Conservation (phyloP, 2,329 filamentous ascomycete species). For the Penicillium italicum region DNA sequence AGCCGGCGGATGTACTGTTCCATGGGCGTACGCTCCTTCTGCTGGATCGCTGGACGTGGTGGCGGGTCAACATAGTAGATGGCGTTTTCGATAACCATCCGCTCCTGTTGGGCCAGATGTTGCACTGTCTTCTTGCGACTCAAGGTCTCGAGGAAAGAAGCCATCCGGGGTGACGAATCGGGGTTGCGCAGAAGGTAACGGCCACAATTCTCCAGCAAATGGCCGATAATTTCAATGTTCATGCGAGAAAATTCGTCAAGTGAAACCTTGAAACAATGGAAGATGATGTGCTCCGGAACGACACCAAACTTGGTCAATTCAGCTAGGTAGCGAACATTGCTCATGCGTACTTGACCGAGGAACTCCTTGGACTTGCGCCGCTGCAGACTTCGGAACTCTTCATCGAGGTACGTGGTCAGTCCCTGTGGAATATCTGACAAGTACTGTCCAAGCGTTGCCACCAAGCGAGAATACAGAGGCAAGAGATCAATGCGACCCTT, state of each 20-base stretch:
- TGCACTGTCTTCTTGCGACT: slow-evolving; percentile 95
- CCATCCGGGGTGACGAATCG: slow-evolving; percentile 90
- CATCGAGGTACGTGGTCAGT: slow-evolving; percentile 85
- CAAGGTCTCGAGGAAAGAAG: slow-evolving; percentile 87
- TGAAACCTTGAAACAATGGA: slow-evolving; percentile 96
- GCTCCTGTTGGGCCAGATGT: slow-evolving; percentile 90
- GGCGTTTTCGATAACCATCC: slow-evolving; percentile 97
- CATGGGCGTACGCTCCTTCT: slow-evolving; percentile 91
- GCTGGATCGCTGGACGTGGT: slow-evolving; percentile 85
- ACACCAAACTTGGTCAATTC: slow-evolving; percentile 98
- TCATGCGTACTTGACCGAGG: slow-evolving; percentile 83
- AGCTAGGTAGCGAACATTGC: slow-evolving; percentile 95
- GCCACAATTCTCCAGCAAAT: slow-evolving; percentile 92
- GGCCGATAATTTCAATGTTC: slow-evolving; percentile 99
- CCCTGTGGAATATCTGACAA: slow-evolving; percentile 92
- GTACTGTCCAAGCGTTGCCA: slow-evolving; percentile 89
- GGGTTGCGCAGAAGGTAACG: slow-evolving; percentile 88
- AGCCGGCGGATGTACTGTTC: slow-evolving; percentile 91
- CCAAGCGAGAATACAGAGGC: slow-evolving; percentile 84
- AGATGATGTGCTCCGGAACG: slow-evolving; percentile 96
- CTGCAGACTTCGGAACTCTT: slow-evolving; percentile 94
- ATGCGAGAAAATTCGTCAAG: slow-evolving; percentile 96
- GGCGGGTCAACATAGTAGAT: slow-evolving; percentile 97
- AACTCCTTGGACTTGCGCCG: slow-evolving; percentile 98
- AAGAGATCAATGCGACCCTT: slow-evolving; percentile 90